A percentile compares a stretch with the other conserved stretches of the same genome.
These are phyloP conservation scores for Zasmidium angulare DNA, from an alignment of 2,329 filamentous ascomycete genomes.

Conservation along the genomic window DNA sequence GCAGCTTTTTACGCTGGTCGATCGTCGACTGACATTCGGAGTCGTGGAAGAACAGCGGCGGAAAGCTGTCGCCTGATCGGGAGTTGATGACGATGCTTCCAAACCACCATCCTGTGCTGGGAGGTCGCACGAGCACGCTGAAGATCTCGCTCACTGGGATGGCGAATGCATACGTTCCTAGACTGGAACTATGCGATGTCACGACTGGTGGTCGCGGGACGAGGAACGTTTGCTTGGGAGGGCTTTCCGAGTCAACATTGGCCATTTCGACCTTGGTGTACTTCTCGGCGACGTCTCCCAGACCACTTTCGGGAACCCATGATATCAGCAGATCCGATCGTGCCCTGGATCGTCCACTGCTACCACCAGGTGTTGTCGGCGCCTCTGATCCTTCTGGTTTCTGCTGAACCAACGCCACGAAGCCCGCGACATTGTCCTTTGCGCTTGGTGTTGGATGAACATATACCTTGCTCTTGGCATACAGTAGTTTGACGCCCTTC, in stretches of 20 bases:
- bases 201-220: conserved; percentile 89
- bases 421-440: conserved; percentile 94
- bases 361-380: conserved; percentile 14
- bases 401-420: conserved; percentile 89
- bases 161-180: conserved; percentile 85
- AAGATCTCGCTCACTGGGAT: conserved; percentile 88
- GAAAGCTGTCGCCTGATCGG: conserved; percentile 85
- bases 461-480: conserved; percentile 98
- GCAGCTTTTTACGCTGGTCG: conserved; percentile 82
- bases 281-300: conserved; percentile 75
- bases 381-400: conserved; percentile 53
- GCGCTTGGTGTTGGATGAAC: conserved; percentile 89
- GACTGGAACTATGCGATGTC: conserved; percentile 68
- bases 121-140: conserved; percentile 83
- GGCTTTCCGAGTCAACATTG: conserved; percentile 73
- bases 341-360: conserved; percentile 41
- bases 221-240: conserved; percentile 82
- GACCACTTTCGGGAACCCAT: conserved; percentile 86
- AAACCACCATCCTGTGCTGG: conserved; percentile 97
- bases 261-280: conserved; percentile 95
- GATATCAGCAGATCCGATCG: conserved; percentile 78
- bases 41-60: conserved; percentile 95
- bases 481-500: conserved; percentile 87
- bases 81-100: conserved; percentile 94
- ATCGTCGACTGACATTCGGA: conserved; percentile 96